Conservation (phyloP, 192 early-diverging fungal species). For the Coemansia sp. region DNA sequence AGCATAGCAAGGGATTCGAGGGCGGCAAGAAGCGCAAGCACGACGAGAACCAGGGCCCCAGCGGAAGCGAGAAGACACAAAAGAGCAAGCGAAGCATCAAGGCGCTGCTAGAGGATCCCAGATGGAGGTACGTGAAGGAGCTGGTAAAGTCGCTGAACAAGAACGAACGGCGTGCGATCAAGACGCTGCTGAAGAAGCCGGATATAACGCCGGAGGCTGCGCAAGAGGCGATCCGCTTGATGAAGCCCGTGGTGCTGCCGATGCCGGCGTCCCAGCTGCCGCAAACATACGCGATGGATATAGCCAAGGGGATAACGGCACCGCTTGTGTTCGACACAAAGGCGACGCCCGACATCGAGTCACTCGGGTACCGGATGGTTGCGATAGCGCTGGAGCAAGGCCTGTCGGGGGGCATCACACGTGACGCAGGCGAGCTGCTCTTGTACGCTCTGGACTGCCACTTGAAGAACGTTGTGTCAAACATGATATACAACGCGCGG, state of each 20-base stretch:
- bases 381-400: constrained; percentile 68
- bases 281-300: constrained; percentile 57
- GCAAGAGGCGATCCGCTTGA: constrained; percentile 32
- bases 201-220: constrained; percentile 44
- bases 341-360: constrained; percentile 63
- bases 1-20: constrained; percentile 59
- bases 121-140: constrained; percentile 63
- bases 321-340: constrained; percentile 68
- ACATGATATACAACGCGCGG: constrained; percentile 65
- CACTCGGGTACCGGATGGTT: constrained; percentile 65
- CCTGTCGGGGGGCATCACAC: constrained; percentile 62
- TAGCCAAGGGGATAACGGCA: constrained; percentile 66
- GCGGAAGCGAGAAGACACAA: constrained; percentile 8
- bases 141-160: constrained; percentile 69
- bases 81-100: constrained; percentile 56
- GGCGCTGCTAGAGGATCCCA: constrained; percentile 54
- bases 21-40: constrained; percentile 34
- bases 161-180: constrained; percentile 65
- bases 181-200: constrained; percentile 58
- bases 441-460: constrained; percentile 70
- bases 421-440: constrained; percentile 63
- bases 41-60: constrained; percentile 2
- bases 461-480: constrained; percentile 66
- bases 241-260: constrained; percentile 55
- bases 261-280: constrained; percentile 54